Conservation (phyloP, 495 filamentous ascomycete genomes). For the Neurospora discreta region DNA sequence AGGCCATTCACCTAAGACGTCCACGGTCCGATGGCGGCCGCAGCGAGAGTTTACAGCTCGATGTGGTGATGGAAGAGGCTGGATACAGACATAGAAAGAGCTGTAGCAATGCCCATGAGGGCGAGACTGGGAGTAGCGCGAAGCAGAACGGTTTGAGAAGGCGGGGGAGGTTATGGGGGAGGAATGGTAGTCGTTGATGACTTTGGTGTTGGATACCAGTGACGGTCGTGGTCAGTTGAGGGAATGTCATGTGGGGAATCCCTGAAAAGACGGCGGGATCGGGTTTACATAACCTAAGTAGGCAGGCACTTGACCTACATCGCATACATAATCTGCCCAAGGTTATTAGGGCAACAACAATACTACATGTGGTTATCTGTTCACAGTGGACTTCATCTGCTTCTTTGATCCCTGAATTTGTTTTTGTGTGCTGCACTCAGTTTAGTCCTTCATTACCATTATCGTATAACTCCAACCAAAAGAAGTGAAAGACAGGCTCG, state of each 20-base stretch:
- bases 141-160: not conserved
- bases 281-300: not conserved
- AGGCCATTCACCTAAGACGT: conserved; percentile 2
- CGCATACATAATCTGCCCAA: not conserved
- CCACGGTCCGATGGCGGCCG: not conserved
- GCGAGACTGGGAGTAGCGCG: not conserved
- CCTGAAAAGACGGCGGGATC: not conserved
- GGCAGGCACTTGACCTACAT: not conserved
- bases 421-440: not conserved
- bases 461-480: not conserved
- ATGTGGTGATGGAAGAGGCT: not conserved
- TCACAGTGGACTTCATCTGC: not conserved
- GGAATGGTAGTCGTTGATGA: not conserved
- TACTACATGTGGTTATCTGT: not conserved
- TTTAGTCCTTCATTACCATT: not conserved
- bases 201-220: not conserved
- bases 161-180: not conserved
- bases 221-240: not conserved
- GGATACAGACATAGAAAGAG: not conserved
- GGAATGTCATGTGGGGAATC: not conserved
- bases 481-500: not conserved
- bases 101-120: not conserved
- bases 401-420: not conserved
- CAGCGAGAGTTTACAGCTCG: too few relatives aligned
- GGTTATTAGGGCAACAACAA: not conserved